Evolutionary conservation across 805 yeast genomes (phyloP).

Genomic region (Metschnikowia sp.): DNA sequence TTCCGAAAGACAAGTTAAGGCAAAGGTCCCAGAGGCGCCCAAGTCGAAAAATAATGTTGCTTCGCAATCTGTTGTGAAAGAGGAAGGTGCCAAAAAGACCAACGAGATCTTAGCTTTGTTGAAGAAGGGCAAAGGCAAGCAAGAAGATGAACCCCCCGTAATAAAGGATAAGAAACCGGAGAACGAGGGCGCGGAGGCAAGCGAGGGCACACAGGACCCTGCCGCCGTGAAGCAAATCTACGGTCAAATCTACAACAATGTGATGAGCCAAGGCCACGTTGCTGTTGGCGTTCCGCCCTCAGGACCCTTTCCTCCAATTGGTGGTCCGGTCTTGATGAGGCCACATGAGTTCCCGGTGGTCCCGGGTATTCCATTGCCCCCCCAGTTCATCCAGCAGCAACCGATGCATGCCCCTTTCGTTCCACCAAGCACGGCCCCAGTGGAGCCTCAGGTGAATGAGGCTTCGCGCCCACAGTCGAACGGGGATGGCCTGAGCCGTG

Average conservation of each 20-base stretch:
- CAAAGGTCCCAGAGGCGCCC: constrained; percentile 9
- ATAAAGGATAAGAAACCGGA: background rate
- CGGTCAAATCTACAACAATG: constrained; percentile 42
- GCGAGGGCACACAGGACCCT: constrained; percentile 17
- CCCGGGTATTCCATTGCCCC: constrained; percentile 38
- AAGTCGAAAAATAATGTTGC: constrained; percentile 4
- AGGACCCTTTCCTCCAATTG: constrained; percentile 3
- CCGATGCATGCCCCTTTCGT: constrained; percentile 14
- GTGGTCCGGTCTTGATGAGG: constrained; percentile 2
- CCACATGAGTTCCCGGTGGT: constrained; percentile 25
- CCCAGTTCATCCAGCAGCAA: constrained; percentile 27
- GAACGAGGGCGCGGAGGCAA: constrained; percentile 6
- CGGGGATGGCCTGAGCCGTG: constrained; percentile 6
- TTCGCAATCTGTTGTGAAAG: constrained; percentile 10
- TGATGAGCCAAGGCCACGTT: constrained; percentile 36
- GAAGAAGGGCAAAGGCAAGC: constrained; percentile 16
- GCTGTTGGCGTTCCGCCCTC: constrained; percentile 8
- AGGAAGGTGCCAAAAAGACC: constrained; percentile 24
- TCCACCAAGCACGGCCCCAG: background rate
- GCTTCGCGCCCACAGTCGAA: background rate
- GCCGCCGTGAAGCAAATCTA: constrained; percentile 40
- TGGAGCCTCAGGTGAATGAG: background rate
- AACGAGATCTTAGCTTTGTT: constrained; percentile 32
- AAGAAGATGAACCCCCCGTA: background rate
- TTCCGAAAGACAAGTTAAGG: constrained; percentile 16